Percentiles rank a stretch among this genome's conserved stretches.
phyloP scores from a whole-genome alignment of 78 protist species.

The Pigoraptor vietnamica region DNA sequence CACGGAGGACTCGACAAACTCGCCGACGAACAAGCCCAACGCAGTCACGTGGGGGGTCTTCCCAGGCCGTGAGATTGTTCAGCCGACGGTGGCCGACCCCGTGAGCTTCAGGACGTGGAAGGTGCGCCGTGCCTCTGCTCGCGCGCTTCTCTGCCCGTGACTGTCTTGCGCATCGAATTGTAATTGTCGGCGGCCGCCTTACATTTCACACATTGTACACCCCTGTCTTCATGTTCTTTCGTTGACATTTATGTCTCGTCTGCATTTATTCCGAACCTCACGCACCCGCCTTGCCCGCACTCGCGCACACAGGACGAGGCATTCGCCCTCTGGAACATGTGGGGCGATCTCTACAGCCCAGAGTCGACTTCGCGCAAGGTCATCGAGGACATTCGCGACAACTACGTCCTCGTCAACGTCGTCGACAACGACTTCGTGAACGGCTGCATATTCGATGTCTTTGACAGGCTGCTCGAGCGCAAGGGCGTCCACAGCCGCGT shows the following conservation, averaged over 20 bases:
- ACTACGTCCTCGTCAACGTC: constrained; percentile 66
- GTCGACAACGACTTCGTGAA: constrained; percentile 85
- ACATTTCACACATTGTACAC: not conserved
- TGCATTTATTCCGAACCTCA: not conserved
- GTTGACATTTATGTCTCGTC: not conserved
- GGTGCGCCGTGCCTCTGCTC: constrained; percentile 2
- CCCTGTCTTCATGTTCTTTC: not conserved
- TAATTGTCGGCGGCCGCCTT: not conserved
- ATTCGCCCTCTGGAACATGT: constrained; percentile 73
- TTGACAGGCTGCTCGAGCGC: not conserved
- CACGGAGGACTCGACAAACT: constrained; percentile 4
- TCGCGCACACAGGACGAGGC: constrained; percentile 69
- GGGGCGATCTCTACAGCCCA: constrained; percentile 51
- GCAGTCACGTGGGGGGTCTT: constrained; percentile 97
- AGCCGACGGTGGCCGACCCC: constrained; percentile 91
- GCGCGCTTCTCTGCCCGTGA: not conserved
- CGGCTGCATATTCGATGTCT: constrained; percentile 63
- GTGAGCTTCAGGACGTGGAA: constrained; percentile 82
- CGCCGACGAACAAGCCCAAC: constrained; percentile 35
- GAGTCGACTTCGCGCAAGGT: constrained; percentile 1
- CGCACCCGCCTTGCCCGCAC: not conserved
- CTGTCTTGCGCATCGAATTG: not conserved
- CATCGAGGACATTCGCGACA: not conserved
- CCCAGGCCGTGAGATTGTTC: constrained; percentile 85
- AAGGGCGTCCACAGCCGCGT: not conserved